These are phyloP conservation scores for Malassezia furfur DNA, from an alignment of 1,284 basidiomycete species.

Conservation along the genomic window DNA sequence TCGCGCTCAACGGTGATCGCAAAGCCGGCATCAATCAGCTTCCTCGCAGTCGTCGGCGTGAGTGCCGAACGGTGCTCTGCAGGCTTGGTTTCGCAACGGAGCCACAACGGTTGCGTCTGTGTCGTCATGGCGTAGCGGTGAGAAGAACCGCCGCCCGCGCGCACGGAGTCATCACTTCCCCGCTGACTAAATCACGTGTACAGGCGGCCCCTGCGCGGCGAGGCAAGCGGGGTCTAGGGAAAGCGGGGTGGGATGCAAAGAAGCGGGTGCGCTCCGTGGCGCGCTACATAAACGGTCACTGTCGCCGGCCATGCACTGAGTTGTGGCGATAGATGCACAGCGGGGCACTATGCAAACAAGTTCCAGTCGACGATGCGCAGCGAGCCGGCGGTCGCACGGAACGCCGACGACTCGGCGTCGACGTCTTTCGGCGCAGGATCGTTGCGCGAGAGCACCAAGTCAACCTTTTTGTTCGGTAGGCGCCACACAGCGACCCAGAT, in stretches of 20 bases:
- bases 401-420: not conserved
- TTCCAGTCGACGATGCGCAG: slow-evolving; percentile 16
- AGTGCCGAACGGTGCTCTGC: slow-evolving; percentile 79
- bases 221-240: too few species aligned
- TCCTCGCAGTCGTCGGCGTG: slow-evolving; percentile 82
- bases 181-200: too few species aligned
- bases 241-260: too few species aligned
- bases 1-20: slow-evolving; percentile 86
- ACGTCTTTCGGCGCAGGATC: slow-evolving; percentile 18
- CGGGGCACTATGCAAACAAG: slow-evolving; percentile 5
- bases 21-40: slow-evolving; percentile 82
- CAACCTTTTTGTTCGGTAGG: slow-evolving; percentile 32
- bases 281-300: too few species aligned
- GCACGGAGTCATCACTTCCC: too few species aligned
- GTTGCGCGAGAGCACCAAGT: slow-evolving; percentile 43
- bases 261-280: too few species aligned
- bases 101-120: slow-evolving; percentile 34
- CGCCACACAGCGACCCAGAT: slow-evolving; percentile 42
- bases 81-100: slow-evolving; percentile 45
- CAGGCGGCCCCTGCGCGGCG: too few species aligned
- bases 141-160: too few species aligned
- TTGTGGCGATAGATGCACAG: too few species aligned
- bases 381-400: slow-evolving; percentile 5
- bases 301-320: too few species aligned
- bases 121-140: not conserved